These are phyloP conservation scores for Chaetomium cochliodes DNA, from an alignment of 495 filamentous ascomycete genomes.

Conservation along the genomic window DNA sequence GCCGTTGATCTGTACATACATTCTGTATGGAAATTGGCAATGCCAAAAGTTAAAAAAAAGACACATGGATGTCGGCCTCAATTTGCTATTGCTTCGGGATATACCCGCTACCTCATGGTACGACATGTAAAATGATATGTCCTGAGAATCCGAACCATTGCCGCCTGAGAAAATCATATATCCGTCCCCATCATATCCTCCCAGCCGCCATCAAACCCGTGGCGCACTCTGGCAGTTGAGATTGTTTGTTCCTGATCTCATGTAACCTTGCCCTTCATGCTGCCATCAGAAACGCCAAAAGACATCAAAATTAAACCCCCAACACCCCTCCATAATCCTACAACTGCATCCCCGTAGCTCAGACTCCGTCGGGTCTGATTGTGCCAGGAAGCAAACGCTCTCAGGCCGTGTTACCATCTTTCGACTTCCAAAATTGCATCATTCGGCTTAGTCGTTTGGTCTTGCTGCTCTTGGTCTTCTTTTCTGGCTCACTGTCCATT, in stretches of 20 bases:
- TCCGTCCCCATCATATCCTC: conserved; percentile 31
- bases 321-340: conserved; percentile 31
- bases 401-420: conserved; percentile 26
- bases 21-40: background rate
- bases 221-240: conserved; percentile 28
- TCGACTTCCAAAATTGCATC: conserved; percentile 79
- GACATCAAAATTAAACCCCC: conserved; percentile 22
- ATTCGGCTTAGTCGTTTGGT: conserved; percentile 73
- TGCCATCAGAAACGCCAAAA: conserved; percentile 39
- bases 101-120: background rate
- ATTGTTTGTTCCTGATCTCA: conserved; percentile 28
- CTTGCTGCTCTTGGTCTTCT: conserved; percentile 64
- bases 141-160: conserved; percentile 40
- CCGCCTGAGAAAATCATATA: conserved; percentile 35
- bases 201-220: conserved; percentile 19
- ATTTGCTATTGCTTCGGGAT: conserved; percentile 10
- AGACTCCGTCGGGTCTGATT: background rate
- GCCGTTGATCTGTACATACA: background rate
- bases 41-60: background rate
- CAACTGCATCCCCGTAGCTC: conserved; percentile 15
- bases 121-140: conserved; percentile 41
- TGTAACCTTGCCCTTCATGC: conserved; percentile 39
- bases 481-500: conserved; percentile 55
- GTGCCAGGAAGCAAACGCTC: background rate
- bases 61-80: conserved; percentile 15